These are phyloP conservation scores for Apiospora aurea DNA, from an alignment of 2,329 filamentous ascomycete species.

Conservation along the genomic window DNA sequence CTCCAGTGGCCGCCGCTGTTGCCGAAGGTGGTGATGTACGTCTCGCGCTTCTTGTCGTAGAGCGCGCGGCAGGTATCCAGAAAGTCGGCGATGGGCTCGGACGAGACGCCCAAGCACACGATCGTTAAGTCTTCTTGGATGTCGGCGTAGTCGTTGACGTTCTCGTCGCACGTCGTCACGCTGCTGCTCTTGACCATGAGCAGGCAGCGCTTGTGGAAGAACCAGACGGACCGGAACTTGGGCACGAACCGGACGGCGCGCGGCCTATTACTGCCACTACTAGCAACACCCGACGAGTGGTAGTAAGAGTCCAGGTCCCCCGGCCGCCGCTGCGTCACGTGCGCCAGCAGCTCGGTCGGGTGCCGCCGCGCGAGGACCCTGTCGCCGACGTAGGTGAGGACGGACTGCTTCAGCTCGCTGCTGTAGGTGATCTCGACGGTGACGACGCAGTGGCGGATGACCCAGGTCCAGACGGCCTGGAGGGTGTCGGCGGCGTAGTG, in stretches of 20 bases:
- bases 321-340: neutral
- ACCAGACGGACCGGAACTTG: conserved; percentile 15
- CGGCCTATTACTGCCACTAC: neutral
- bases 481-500: neutral
- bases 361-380: neutral
- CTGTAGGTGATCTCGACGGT: conserved; percentile 7
- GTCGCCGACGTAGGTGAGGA: conserved; percentile 8
- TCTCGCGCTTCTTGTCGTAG: neutral
- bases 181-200: neutral
- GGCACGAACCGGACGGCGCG: neutral
- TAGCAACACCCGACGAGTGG: neutral
- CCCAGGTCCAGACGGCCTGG: neutral
- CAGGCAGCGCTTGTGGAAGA: conserved; percentile 2
- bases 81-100: conserved; percentile 2
- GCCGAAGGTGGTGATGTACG: conserved; percentile 6
- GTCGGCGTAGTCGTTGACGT: neutral
- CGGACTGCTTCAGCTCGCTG: conserved; percentile 1
- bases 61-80: neutral
- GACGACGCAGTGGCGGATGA: conserved; percentile 14
- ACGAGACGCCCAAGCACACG: neutral
- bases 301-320: neutral
- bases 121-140: neutral
- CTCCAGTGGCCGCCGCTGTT: conserved; percentile 15
- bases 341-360: neutral
- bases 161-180: conserved; percentile 2